Base-by-base conservation (phyloP, 176 grass and related monocot genomes). In the Avena insularis region DNA sequence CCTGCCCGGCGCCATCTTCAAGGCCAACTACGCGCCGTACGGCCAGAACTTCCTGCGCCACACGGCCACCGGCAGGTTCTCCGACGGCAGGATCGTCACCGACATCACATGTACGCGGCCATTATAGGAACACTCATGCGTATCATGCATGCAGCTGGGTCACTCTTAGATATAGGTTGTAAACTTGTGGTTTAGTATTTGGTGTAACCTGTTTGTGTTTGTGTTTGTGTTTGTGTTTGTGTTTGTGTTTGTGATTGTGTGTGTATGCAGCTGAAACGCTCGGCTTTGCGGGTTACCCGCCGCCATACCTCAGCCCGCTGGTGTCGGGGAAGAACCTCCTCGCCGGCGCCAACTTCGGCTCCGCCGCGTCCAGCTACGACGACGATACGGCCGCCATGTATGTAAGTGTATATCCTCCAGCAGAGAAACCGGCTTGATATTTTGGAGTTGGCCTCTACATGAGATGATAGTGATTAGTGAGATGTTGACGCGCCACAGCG, bases 21-120 rank as follows among this genome's bases (percentile, higher is more conserved):
- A 87, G 91, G 95, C 92, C 8, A 84, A 97, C 85, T 97, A 86
- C 67, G 79, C 51, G 20, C 95, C 93, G 8, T 97, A 97, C 47
- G 95, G 95, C 8, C 67, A 76, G 85, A 88, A 79, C 86, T 97
- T 91, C 82, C n/a, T 23, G 23, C 88, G 85, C 58, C 89, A 74
- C 31, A 0, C 23, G 38, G 47, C 89, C 27, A 97, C 95, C 12
- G 95, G 92, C 23, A 89, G 95, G 62, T 97, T 97, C 90, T 97
- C 92, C 79, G 92, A 97, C 84, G 95, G 95, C 62, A 97, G 83
- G 79, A 86, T 97, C 61, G 89, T 88, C 59, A 91, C 93, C 35
- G 95, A 97, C 76, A 76, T 97, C 87, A 92, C 92, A 48, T 90
- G 95, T 97, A 56, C 3, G 0, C 59, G 12, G 13, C 51, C 9